Evolutionary conservation across 805 yeast species (phyloP).

Genomic region (Scheffersomyces stipitis): DNA sequence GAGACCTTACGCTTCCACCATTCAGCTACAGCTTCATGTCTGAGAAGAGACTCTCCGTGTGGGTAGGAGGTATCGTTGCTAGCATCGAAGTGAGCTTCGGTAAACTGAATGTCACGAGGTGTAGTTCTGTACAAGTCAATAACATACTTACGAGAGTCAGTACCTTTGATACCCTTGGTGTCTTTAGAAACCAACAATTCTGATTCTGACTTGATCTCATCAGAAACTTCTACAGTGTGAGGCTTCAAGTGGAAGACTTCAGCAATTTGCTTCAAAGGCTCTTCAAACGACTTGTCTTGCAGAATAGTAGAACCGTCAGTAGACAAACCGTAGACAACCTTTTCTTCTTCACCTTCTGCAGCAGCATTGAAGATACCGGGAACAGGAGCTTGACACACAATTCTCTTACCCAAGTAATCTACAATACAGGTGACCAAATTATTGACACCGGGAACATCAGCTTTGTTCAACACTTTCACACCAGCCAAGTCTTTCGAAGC

Average conservation of each 20-base stretch:
- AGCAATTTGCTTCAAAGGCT: conserved; percentile 59
- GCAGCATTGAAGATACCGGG: conserved; percentile 75
- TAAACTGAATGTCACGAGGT: conserved; percentile 80
- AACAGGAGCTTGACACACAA: conserved; percentile 91
- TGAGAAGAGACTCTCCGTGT: conserved; percentile 72
- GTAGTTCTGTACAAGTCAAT: conserved; percentile 82
- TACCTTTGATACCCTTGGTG: conserved; percentile 82
- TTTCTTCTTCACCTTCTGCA: conserved; percentile 41
- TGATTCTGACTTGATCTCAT: conserved; percentile 39
- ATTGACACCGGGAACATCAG: conserved; percentile 62
- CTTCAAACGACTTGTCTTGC: conserved; percentile 52
- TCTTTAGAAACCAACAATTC: conserved; percentile 70
- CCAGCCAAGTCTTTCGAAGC: conserved; percentile 77
- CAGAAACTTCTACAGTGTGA: conserved; percentile 55
- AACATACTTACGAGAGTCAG: conserved; percentile 80
- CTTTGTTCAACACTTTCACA: conserved; percentile 63
- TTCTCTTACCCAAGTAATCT: conserved; percentile 85
- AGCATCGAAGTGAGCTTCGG: conserved; percentile 52
- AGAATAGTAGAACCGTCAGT: conserved; percentile 56
- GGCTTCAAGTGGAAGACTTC: conserved; percentile 76
- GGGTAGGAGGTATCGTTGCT: conserved; percentile 60
- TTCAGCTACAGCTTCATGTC: conserved; percentile 86
- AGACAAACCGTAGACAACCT: conserved; percentile 73
- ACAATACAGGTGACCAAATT: conserved; percentile 81
- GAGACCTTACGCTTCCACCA: conserved; percentile 81